Base-by-base conservation (phyloP, 2,329 filamentous ascomycete species). In the Aspergillus udagawae region DNA sequence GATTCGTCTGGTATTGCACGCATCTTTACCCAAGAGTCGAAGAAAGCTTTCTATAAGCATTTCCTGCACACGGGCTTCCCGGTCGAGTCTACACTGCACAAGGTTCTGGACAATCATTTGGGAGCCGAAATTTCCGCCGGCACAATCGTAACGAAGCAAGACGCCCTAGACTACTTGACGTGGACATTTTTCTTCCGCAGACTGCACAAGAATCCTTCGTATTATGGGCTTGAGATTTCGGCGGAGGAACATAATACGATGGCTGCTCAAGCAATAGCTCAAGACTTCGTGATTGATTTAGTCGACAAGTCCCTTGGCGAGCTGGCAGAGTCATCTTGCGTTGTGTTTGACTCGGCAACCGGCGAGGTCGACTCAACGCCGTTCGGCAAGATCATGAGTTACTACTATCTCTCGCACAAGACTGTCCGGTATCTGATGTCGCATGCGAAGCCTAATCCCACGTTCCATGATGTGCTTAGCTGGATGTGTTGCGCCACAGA, bases 171-270 rank as follows among this genome's bases (percentile, higher is more conserved):
- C 74, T 99, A 99, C 70, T 78, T 99, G 53, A 99, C 94, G 0
- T 99, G 95, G 94, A 99, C 95, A 0, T 99, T 99, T 80, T 99
- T 99, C 83, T 99, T 99, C 83, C 86, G 95, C 2, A 84, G 94
- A 10, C 79, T 99, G 42, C 94, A 99, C 79, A 99, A 99, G 80
- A 99, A 99, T 67, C 94, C 94, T 1, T 96, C 92, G 0, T 99
- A 96, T 77, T 99, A 99, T 66, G 95, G 95, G 0, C 86, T 99
- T 0, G 90, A 97, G 70, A 94, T 99, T 48, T 91, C 90, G 0
- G 88, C 90, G 0, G 92, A 97, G 66, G 92, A 97, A 66, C 92
- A 97, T 75, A 95, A 92, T 71, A 92, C 88, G 8, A 86, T 92
- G 29, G 83, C 85, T 6, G 93, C 95, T 0, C 93, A 97, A 71